These are phyloP conservation scores for Parafenestella ontariensis DNA, from an alignment of 2,329 filamentous ascomycete genomes.

Conservation along the genomic window DNA sequence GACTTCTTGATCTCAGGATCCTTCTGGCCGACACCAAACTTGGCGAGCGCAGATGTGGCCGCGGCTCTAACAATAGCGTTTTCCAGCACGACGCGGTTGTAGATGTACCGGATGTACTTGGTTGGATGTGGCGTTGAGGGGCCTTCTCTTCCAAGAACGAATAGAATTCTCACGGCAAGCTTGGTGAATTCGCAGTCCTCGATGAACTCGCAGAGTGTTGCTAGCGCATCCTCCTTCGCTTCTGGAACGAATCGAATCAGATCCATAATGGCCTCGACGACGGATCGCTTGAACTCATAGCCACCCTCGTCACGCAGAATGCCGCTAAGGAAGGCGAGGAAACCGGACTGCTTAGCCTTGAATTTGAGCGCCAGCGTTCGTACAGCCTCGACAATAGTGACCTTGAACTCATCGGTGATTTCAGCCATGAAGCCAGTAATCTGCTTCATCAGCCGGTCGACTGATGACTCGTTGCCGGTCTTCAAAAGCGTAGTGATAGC, in stretches of 20 bases:
- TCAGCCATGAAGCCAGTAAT: conserved; percentile 98
- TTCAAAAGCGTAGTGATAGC: conserved; percentile 98
- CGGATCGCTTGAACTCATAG: conserved; percentile 96
- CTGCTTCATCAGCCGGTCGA: conserved; percentile 97
- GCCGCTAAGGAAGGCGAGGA: conserved; percentile 97
- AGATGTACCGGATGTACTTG: conserved; percentile 99
- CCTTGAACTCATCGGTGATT: conserved; percentile 99
- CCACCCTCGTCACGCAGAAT: conserved; percentile 96
- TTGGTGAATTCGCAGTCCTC: conserved; percentile 99
- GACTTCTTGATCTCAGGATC: conserved; percentile 97
- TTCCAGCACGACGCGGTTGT: conserved; percentile 96
- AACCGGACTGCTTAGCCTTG: conserved; percentile 95
- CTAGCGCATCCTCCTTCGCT: conserved; percentile 79
- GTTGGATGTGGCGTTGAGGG: conserved; percentile 95
- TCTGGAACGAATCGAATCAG: conserved; percentile 99
- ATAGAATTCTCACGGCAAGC: conserved; percentile 90
- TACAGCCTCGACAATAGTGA: conserved; percentile 99
- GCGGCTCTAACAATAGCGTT: conserved; percentile 95
- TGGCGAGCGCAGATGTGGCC: conserved; percentile 92
- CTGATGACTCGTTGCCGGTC: conserved; percentile 96
- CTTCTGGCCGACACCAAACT: conserved; percentile 94
- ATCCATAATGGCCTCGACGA: conserved; percentile 99
- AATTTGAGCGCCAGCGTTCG: conserved; percentile 97
- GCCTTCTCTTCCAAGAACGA: conserved; percentile 91
- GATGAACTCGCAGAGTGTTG: conserved; percentile 97